Evolutionary conservation across 345 rosid species (phyloP).

Genomic region (Citrus unshiu): DNA sequence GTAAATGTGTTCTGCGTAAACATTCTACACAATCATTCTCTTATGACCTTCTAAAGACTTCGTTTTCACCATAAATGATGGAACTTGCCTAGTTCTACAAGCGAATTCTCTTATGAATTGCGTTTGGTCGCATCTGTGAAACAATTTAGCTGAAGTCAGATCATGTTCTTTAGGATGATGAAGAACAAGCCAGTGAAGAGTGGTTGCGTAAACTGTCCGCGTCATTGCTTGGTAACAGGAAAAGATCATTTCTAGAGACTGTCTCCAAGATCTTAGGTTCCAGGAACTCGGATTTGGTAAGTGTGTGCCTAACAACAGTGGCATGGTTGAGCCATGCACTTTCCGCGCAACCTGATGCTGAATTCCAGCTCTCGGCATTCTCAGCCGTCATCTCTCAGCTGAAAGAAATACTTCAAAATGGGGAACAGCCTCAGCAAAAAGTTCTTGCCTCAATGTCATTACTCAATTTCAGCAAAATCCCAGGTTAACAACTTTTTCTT

Average conservation of each 20-base stretch:
- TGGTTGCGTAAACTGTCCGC: constrained; percentile 42
- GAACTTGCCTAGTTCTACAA: neutral
- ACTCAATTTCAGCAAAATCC: constrained; percentile 43
- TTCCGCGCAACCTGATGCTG: constrained; percentile 28
- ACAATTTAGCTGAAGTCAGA: neutral
- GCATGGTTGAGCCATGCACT: constrained; percentile 53
- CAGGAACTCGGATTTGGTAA: constrained; percentile 29
- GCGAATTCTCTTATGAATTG: too few relatives aligned
- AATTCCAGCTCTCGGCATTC: constrained; percentile 37
- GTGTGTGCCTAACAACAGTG: constrained; percentile 35
- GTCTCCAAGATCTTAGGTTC: constrained; percentile 42
- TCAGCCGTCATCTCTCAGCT: constrained; percentile 39
- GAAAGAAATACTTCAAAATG: constrained; percentile 37
- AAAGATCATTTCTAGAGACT: constrained; percentile 33
- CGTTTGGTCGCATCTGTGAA: neutral
- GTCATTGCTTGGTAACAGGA: constrained; percentile 35
- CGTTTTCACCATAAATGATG: neutral
- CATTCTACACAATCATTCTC: neutral
- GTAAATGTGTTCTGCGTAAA: neutral
- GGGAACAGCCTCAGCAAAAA: constrained; percentile 31
- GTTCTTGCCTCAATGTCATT: constrained; percentile 55
- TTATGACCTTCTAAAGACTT: neutral
- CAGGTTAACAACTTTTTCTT: constrained; percentile 35
- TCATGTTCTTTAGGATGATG: constrained; percentile 34
- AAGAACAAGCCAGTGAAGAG: constrained; percentile 26